Evolutionary conservation across 768 basidiomycete species (phyloP).

Genomic region (Lactarius hatsudake): DNA sequence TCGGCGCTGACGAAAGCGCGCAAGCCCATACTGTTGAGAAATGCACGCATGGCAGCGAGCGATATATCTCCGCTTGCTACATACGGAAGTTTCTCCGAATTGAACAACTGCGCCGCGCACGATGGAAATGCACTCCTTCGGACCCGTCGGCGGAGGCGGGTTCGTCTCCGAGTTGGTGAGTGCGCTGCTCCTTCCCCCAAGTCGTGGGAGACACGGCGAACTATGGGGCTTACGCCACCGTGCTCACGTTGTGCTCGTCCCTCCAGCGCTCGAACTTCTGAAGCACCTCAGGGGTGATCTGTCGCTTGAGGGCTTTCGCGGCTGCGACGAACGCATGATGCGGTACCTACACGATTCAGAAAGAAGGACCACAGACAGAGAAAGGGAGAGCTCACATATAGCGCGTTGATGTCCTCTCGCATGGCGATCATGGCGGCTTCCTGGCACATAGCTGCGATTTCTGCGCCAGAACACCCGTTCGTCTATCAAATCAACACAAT

Average conservation of each 20-base stretch:
- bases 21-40: background rate
- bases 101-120: background rate
- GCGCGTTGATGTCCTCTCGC: constrained; percentile 78
- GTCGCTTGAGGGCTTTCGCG: constrained; percentile 64
- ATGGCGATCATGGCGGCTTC: constrained; percentile 93
- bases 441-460: constrained; percentile 88
- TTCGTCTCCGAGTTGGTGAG: background rate
- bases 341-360: constrained; percentile 55
- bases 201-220: background rate
- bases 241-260: constrained; percentile 10
- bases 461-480: constrained; percentile 94
- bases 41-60: background rate
- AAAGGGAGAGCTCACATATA: constrained; percentile 51
- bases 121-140: background rate
- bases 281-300: constrained; percentile 83
- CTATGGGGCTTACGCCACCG: background rate
- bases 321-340: constrained; percentile 70
- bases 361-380: background rate
- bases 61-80: constrained; percentile 6
- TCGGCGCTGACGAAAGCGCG: background rate
- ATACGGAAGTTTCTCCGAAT: background rate
- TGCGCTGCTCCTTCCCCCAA: background rate
- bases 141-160: background rate
- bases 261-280: constrained; percentile 72
- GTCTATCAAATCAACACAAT: constrained; percentile 50